These are phyloP conservation scores for Glutinoglossum americanum DNA, from an alignment of 495 filamentous ascomycete species.

Conservation along the genomic window DNA sequence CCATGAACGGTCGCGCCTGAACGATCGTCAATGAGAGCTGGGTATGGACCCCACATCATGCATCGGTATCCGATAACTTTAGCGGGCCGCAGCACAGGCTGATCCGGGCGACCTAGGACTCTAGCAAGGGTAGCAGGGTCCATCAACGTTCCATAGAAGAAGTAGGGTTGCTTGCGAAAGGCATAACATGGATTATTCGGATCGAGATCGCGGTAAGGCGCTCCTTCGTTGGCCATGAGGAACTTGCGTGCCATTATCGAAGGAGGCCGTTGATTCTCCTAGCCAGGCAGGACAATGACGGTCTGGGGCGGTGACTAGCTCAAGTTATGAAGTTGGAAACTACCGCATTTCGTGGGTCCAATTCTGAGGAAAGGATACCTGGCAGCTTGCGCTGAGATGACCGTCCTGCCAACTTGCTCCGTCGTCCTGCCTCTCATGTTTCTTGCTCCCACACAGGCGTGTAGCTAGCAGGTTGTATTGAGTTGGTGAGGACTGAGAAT, in stretches of 20 bases:
- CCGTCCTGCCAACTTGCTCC: background rate
- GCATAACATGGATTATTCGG: background rate
- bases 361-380: background rate
- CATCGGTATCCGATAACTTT: background rate
- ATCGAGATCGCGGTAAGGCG: background rate
- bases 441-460: background rate
- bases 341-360: background rate
- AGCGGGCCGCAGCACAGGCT: background rate
- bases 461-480: background rate
- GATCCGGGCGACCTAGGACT: background rate
- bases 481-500: background rate
- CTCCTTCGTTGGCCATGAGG: background rate
- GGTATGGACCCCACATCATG: background rate
- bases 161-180: background rate
- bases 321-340: background rate
- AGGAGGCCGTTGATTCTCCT: background rate
- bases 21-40: background rate
- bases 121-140: background rate
- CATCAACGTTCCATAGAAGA: background rate
- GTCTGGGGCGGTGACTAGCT: background rate
- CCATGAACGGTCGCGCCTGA: background rate
- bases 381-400: too few species aligned
- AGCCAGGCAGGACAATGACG: background rate
- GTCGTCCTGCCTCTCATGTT: background rate
- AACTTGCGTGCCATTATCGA: background rate